These are phyloP conservation scores for Fusarium albidum DNA, from an alignment of 2,329 filamentous ascomycete genomes.

Conservation along the genomic window DNA sequence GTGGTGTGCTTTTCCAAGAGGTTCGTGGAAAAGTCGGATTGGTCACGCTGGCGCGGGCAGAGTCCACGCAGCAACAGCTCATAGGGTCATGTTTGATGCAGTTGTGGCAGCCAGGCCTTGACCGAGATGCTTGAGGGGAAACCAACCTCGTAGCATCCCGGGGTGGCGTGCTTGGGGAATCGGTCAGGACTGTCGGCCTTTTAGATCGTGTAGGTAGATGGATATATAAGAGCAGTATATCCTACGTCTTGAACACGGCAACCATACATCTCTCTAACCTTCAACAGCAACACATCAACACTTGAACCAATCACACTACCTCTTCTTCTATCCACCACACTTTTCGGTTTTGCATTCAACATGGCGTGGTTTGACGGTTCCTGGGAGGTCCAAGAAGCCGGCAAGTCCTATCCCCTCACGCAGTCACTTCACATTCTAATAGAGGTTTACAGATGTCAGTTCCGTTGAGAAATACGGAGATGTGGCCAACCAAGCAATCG, in stretches of 20 bases:
- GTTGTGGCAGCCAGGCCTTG: constrained; percentile 10
- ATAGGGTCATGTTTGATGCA: constrained; percentile 8
- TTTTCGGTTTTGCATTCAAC: background rate
- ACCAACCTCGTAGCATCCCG: background rate
- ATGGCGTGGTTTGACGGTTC: constrained; percentile 31
- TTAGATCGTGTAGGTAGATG: too few species aligned
- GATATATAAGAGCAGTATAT: too few species aligned
- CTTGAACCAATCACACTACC: too few species aligned
- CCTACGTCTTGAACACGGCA: too few species aligned
- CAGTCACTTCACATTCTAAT: constrained; percentile 1
- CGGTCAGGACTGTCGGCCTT: too few species aligned
- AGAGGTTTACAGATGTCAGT: constrained; percentile 7
- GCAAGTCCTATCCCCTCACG: background rate
- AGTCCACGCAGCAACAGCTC: background rate
- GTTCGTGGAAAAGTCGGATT: constrained; percentile 24
- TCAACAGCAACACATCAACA: too few species aligned
- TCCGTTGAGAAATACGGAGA: constrained; percentile 22
- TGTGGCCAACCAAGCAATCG: constrained; percentile 19
- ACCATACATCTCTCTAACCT: too few species aligned
- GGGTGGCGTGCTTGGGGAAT: constrained; percentile 12
- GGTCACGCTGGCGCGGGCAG: constrained; percentile 1
- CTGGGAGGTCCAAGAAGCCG: constrained; percentile 25
- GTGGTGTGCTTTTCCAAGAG: constrained; percentile 15
- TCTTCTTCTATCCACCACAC: background rate
- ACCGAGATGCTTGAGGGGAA: constrained; percentile 18